Conservation (phyloP, 1,139 yeast genomes). For the Meyerozyma athensensis region DNA sequence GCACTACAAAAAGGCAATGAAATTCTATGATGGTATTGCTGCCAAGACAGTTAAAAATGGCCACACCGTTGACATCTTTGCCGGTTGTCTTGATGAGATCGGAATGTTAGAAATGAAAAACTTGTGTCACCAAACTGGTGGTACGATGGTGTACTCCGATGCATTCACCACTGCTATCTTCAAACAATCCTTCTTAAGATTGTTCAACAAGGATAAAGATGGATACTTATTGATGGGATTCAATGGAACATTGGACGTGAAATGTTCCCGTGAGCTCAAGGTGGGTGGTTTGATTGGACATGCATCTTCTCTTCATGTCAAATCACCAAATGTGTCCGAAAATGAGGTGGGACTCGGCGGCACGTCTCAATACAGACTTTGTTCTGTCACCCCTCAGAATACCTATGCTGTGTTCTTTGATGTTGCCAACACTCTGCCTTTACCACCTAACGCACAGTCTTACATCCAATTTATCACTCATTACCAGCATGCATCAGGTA, state of each 20-base stretch:
- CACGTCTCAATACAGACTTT: conserved; percentile 80
- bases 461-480: conserved; percentile 69
- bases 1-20: conserved; percentile 86
- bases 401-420: conserved; percentile 88
- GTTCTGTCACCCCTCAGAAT: conserved; percentile 80
- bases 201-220: conserved; percentile 80
- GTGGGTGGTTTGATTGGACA: conserved; percentile 93
- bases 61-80: conserved; percentile 88
- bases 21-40: conserved; percentile 78
- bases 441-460: conserved; percentile 48
- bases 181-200: conserved; percentile 86
- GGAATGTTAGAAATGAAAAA: conserved; percentile 97
- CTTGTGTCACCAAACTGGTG: conserved; percentile 87
- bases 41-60: conserved; percentile 67
- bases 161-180: conserved; percentile 96
- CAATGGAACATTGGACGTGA: conserved; percentile 79
- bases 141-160: conserved; percentile 85
- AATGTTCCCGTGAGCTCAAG: conserved; percentile 85
- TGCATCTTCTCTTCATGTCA: conserved; percentile 67
- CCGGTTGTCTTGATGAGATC: conserved; percentile 97
- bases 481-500: conserved; percentile 76
- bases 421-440: conserved; percentile 53
- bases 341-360: conserved; percentile 93
- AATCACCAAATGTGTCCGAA: conserved; percentile 75
- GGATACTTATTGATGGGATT: conserved; percentile 86